Percentiles rank a stretch among this genome's conserved stretches.
Evolutionary conservation across 2,329 filamentous ascomycete species (phyloP).

Genomic region (Penicillium sp.): DNA sequence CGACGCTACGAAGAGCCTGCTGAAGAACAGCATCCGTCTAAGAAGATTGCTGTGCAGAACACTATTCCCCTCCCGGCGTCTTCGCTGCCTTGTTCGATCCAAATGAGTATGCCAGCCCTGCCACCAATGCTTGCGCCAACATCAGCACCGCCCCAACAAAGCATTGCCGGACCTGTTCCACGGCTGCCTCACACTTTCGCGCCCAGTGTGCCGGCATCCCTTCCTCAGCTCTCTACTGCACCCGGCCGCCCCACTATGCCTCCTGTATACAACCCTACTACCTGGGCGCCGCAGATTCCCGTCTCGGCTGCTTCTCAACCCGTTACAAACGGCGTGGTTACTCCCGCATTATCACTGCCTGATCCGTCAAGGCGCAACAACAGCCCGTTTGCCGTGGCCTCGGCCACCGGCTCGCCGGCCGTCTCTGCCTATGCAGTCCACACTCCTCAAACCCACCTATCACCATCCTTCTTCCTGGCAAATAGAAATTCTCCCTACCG

Average conservation of each 20-base stretch:
- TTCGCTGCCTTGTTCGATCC: conserved; percentile 31
- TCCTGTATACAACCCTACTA: conserved; percentile 67
- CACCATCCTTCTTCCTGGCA: conserved; percentile 84
- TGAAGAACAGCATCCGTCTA: conserved; percentile 63
- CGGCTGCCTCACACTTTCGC: conserved; percentile 64
- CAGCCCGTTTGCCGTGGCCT: conserved; percentile 58
- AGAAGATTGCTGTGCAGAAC: conserved; percentile 49
- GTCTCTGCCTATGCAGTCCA: conserved; percentile 66
- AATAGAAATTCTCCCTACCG: conserved; percentile 92
- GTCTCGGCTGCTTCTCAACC: conserved; percentile 39
- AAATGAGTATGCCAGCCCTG: conserved; percentile 36
- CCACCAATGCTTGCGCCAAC: conserved; percentile 41
- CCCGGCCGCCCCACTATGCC: conserved; percentile 71
- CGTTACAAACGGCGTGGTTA: conserved; percentile 36
- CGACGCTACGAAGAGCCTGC: conserved; percentile 61
- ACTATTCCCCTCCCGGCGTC: conserved; percentile 29
- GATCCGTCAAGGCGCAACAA: conserved; percentile 50
- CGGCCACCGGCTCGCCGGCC: conserved; percentile 68
- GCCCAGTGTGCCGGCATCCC: conserved; percentile 47
- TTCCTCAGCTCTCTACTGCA: conserved; percentile 65
- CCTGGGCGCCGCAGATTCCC: conserved; percentile 53
- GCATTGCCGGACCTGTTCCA: conserved; percentile 44
- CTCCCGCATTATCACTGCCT: conserved; percentile 33
- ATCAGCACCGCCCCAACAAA: conserved; percentile 41
- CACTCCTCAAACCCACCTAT: conserved; percentile 72